phyloP scores from a whole-genome alignment of 768 basidiomycete species.

The Auricularia sp. region DNA sequence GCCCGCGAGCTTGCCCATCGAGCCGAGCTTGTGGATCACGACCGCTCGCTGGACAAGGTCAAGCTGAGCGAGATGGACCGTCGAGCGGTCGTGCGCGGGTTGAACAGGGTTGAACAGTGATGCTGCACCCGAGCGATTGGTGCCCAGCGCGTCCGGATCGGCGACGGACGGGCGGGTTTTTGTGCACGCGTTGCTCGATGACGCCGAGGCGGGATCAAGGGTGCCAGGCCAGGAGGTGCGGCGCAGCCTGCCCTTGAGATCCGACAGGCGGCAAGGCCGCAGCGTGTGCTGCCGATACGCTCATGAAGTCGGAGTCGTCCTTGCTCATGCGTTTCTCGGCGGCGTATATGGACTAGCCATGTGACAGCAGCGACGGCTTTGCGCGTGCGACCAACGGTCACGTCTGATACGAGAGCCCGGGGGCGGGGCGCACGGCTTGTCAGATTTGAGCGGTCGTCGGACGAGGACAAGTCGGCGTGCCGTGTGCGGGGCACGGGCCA shows the following conservation, averaged over 20 bases:
- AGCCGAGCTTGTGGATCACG: conserved; percentile 92
- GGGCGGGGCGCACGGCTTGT: background rate
- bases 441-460: conserved; percentile 13
- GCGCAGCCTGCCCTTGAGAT: conserved; percentile 67
- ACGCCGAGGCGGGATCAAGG: conserved; percentile 27
- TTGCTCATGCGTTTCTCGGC: conserved; percentile 55
- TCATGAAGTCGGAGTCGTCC: conserved; percentile 11
- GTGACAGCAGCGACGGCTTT: conserved; percentile 63
- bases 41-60: conserved; percentile 92
- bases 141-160: conserved; percentile 10
- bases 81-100: conserved; percentile 78
- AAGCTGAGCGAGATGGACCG: conserved; percentile 89
- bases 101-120: conserved; percentile 85
- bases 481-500: conserved; percentile 23
- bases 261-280: conserved; percentile 40
- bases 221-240: conserved; percentile 46
- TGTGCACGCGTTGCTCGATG: conserved; percentile 5
- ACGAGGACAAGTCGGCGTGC: conserved; percentile 24
- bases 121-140: conserved; percentile 40
- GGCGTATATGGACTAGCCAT: conserved; percentile 47
- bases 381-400: conserved; percentile 20
- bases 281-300: conserved; percentile 3
- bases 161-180: conserved; percentile 3
- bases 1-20: conserved; percentile 79
- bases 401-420: conserved; percentile 18